Evolutionary conservation across 2,329 filamentous ascomycete genomes (phyloP).

Genomic region (Orbilia javanica): DNA sequence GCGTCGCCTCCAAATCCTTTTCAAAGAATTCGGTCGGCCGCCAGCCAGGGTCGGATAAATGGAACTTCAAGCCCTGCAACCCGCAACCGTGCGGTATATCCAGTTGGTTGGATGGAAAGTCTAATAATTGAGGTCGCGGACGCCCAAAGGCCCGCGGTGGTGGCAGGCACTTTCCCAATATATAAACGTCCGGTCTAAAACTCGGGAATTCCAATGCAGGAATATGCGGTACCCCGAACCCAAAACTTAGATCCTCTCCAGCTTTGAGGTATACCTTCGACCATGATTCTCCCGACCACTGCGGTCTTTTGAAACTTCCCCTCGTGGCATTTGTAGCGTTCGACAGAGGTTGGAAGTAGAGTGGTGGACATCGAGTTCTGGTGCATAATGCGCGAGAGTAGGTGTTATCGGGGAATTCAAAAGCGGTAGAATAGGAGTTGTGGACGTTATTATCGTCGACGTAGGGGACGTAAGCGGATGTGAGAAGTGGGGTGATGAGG

Average conservation of each 20-base stretch:
- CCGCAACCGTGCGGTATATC: slow-evolving; percentile 13
- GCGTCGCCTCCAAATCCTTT: slow-evolving; percentile 12
- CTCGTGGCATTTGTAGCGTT: neutral
- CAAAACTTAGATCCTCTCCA: slow-evolving; percentile 30
- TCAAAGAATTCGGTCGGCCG: slow-evolving; percentile 26
- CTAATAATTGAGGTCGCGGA: slow-evolving; percentile 16
- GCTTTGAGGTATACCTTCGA: slow-evolving; percentile 42
- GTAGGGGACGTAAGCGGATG: slow-evolving; percentile 45
- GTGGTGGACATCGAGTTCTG: slow-evolving; percentile 46
- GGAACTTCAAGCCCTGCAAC: slow-evolving; percentile 14
- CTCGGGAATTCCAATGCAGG: slow-evolving; percentile 34
- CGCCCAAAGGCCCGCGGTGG: slow-evolving; percentile 15
- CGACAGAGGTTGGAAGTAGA: slow-evolving; percentile 11
- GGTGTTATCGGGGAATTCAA: slow-evolving; percentile 37
- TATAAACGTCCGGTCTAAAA: slow-evolving; percentile 36
- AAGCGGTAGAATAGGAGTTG: slow-evolving; percentile 34
- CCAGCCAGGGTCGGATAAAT: slow-evolving; percentile 31
- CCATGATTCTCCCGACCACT: slow-evolving; percentile 49
- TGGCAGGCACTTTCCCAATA: slow-evolving; percentile 34
- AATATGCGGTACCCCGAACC: slow-evolving; percentile 47
- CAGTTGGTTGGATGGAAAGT: slow-evolving; percentile 9
- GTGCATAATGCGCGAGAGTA: slow-evolving; percentile 51
- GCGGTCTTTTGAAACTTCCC: neutral
- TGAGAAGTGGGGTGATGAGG: slow-evolving; percentile 18
- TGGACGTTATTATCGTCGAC: slow-evolving; percentile 36